Conservation (phyloP, 2,329 filamentous ascomycete genomes). For the Ascocoryne sarcoides region DNA sequence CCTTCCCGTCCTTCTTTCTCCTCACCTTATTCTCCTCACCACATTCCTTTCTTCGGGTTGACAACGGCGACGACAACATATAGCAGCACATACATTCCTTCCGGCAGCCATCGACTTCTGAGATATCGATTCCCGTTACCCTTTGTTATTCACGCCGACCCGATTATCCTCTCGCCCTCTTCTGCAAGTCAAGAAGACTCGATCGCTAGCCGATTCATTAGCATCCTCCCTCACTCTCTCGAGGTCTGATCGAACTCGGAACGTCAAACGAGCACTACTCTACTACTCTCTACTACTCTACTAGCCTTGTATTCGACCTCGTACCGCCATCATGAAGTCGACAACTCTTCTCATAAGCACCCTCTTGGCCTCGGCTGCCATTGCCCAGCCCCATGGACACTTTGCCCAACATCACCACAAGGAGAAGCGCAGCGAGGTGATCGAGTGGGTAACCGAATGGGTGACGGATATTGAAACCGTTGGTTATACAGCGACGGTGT, state of each 20-base stretch:
- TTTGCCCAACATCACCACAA: slow-evolving; percentile 24
- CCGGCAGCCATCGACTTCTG: neutral
- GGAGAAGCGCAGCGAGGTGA: slow-evolving; percentile 22
- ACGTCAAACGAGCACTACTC: too few species aligned
- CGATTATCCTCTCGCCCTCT: too few species aligned
- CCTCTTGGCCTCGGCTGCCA: slow-evolving; percentile 21
- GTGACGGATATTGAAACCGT: slow-evolving; percentile 40
- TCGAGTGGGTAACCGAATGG: slow-evolving; percentile 41
- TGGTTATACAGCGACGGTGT: slow-evolving; percentile 30
- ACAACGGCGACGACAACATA: too few species aligned
- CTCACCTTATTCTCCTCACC: too few species aligned
- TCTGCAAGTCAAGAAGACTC: too few species aligned
- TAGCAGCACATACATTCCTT: neutral
- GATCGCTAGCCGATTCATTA: too few species aligned
- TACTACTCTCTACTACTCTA: too few species aligned
- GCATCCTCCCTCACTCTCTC: too few species aligned
- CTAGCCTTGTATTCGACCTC: too few species aligned
- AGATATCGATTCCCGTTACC: neutral
- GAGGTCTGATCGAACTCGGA: too few species aligned
- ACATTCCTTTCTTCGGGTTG: too few species aligned
- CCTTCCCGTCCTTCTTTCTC: too few species aligned
- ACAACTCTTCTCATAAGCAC: slow-evolving; percentile 24
- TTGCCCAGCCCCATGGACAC: slow-evolving; percentile 31
- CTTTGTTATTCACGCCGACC: neutral
- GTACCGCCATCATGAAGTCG: slow-evolving; percentile 32